Conservation (phyloP, 2,329 filamentous ascomycete genomes). For the Clonostachys rosea region DNA sequence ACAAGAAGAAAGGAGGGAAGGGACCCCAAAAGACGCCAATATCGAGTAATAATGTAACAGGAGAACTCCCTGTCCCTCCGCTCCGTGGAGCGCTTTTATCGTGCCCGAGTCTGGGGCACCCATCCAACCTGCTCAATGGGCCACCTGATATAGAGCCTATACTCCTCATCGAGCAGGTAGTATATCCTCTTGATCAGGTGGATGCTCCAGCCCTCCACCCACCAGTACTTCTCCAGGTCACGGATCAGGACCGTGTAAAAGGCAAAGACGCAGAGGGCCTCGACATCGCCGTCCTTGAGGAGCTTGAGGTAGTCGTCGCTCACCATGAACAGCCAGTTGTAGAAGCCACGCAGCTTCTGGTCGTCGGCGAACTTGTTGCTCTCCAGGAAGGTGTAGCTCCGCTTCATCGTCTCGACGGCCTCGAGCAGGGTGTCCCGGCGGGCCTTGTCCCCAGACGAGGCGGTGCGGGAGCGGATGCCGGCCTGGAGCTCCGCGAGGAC, state of each 20-base stretch:
- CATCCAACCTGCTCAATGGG: slow-evolving; percentile 5
- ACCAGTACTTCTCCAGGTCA: slow-evolving; percentile 5
- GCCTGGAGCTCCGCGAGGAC: slow-evolving; percentile 1
- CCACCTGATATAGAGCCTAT: slow-evolving; percentile 6
- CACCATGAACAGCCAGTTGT: slow-evolving; percentile 3
- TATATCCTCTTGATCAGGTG: slow-evolving; percentile 6
- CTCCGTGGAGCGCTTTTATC: not conserved
- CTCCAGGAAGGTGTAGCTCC: slow-evolving; percentile 3
- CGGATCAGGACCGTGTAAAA: slow-evolving; percentile 3
- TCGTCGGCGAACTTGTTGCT: not conserved
- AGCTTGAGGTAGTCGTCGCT: slow-evolving; percentile 3
- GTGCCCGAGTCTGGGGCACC: slow-evolving; percentile 1
- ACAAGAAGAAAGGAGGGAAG: too few relatives aligned
- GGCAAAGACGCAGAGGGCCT: slow-evolving; percentile 6
- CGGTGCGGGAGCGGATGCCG: slow-evolving; percentile 1
- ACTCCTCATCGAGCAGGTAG: slow-evolving; percentile 3
- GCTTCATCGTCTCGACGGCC: slow-evolving; percentile 1
- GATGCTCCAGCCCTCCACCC: slow-evolving; percentile 5
- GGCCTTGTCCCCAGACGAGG: not conserved
- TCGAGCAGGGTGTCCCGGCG: not conserved
- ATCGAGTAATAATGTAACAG: too few relatives aligned
- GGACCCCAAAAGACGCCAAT: too few relatives aligned
- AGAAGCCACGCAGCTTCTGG: slow-evolving; percentile 2
- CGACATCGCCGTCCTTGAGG: not conserved
- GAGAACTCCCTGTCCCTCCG: too few relatives aligned